Evolutionary conservation across 345 rosid genomes (phyloP).

Genomic region (Syzygium aromaticum): DNA sequence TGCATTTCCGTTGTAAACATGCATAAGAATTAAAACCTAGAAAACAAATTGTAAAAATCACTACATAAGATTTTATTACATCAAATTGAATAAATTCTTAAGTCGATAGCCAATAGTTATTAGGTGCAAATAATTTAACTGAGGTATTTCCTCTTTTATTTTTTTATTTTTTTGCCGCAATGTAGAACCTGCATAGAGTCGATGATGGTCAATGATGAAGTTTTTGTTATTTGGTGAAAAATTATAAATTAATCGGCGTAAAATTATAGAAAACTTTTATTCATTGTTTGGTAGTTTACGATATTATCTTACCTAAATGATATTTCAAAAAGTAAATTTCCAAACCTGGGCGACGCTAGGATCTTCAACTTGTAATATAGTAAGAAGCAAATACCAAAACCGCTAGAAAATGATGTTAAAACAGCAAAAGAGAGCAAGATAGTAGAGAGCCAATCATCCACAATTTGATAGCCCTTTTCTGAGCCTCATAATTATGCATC

Average conservation of each 20-base stretch:
- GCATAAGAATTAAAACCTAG: too few species aligned
- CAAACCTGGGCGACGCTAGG: background rate
- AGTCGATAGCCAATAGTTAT: too few species aligned
- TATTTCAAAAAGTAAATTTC: background rate
- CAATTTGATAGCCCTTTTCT: background rate
- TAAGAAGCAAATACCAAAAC: background rate
- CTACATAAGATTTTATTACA: too few species aligned
- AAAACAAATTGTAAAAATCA: too few species aligned
- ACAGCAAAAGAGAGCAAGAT: background rate
- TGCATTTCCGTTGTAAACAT: background rate
- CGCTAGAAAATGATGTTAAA: background rate
- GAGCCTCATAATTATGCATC: background rate
- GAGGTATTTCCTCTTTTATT: too few species aligned
- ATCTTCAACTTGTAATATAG: accelerated
- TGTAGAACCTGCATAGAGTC: background rate
- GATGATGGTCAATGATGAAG: background rate
- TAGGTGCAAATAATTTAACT: too few species aligned
- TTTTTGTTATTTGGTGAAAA: background rate
- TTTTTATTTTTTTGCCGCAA: too few species aligned
- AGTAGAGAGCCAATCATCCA: background rate
- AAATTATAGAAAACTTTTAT: accelerated
- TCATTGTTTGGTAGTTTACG: background rate
- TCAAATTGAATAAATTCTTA: too few species aligned
- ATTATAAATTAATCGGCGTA: background rate
- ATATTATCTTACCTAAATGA: background rate